Evolutionary conservation across 257 asterid genomes (phyloP), one percentile per base, ranked within the genome.

Genomic region (Mitragyna speciosa): DNA sequence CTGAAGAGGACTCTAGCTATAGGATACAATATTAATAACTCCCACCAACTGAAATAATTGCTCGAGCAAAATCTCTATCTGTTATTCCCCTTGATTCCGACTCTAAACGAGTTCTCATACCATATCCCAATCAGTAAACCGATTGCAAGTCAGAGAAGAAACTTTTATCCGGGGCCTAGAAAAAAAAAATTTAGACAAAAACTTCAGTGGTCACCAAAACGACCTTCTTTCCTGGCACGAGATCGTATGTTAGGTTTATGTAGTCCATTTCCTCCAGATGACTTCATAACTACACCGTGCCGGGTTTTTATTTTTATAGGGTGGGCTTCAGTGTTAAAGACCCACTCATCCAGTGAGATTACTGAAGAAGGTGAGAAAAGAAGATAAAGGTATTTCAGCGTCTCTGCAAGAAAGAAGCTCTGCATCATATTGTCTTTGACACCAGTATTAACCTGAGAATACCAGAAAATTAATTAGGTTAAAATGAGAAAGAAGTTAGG

Each of bases 341-440:
- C 99, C 99, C 99, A 96, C 86, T 96, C 98, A 43, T 96, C 98
- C 58, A 96, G 90, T 51, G 99, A 81, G 48, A 96, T 92, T 48
- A 96, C 97, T 2, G 98, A 90, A 56, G 98, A 72, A 26, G 99
- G 99, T 54, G 99, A 96, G 81, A 96, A 96, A 33, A 96, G 96
- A 82, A 96, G 98, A 87, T 96, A 96, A n/a, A 96, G 87, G 85
- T 96, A 96, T 83, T 96, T 96, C 61, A 96, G 90, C 0, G 99
- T 96, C 92, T 96, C 98, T 0, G 99, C 99, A 17, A 94, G 92
- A 68, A 96, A 96, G 84, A 96, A 96, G 91, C 99, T 96, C 77
- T 96, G 99, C 99, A 96, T 96, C 99, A 92, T 90, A 90, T 96
- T 90, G 91, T 96, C 99, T 84, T 94, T 94, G 39, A 91, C 94